Base-by-base conservation (phyloP, 2,329 filamentous ascomycete species). In the Blastomyces percursus region DNA sequence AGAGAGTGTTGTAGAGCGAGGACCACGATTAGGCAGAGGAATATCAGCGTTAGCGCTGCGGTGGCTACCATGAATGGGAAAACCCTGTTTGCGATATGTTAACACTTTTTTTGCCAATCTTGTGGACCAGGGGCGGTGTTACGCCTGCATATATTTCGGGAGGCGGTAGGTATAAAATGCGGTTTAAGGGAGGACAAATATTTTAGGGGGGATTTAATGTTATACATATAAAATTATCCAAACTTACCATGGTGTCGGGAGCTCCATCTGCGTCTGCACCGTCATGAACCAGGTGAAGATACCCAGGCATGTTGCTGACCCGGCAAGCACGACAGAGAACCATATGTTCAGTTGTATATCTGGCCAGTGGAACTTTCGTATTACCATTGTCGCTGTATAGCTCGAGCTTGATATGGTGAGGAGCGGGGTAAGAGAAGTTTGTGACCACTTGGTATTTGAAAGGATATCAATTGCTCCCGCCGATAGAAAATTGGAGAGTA, bases 321-420 rank as follows among this genome's bases (percentile, higher is more conserved):
- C 80, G 0, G 79, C 81, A 19, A 86, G 77, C 71, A 86, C 84
- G 67, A 86, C 76, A 67, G 86, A 81, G 61, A 84, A 81, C 84
- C 84, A 87, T 69, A 85, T 73, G 69, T 86, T 86, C 66, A 87
- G 78, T 69, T 86, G 84, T 58, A 82, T 76, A 72, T 86, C 84
- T 2, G 84, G 84, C 84, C 84, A 87, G 75, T 80, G 82, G 76
- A 86, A 86, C 68, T 80, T 74, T 24, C 76, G 74, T 30, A 16
- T 38, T 12, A 50, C 60, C 35, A 40, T 40, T 40, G 44, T 32
- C 7, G 21, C 5, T 21, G 57, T 46, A 59, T 59, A 50, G 40
- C 57, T 40, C 24, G 46, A 51, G 30, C 59, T 52, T 21, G 48
- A 60, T 30, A 60, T 52, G 2, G 44, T 7, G 42, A 27, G n/a